Base-by-base conservation (phyloP, 31 red algal species). In the Endocladia muricata region DNA sequence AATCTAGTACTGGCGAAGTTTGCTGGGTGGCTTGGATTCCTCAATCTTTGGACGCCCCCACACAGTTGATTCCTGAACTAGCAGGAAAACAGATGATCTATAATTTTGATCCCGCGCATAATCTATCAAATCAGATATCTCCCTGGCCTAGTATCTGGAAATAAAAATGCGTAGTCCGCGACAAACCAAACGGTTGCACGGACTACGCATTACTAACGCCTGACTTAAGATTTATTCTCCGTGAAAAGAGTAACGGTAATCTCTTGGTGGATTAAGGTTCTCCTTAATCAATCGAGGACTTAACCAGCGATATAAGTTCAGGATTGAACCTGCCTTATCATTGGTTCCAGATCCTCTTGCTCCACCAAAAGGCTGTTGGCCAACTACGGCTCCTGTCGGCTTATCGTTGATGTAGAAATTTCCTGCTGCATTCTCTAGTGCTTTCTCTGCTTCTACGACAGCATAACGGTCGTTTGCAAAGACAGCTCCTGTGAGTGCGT, bases 361-460 rank as follows among this genome's bases (percentile, higher is more conserved):
- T 26, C 89, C 89, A 23, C 89, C 89, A 74, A 93, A 93, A 0
- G 89, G 89, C 60, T 93, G 89, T 59, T 93, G 89, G 5, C 75
- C 86, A 21, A 93, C 89, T 34, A 93, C 84, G 13, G 79, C 49
- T 32, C 89, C 89, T 2, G 89, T 93, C 25, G 40, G 81, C 52
- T 93, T 81, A 43, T 88, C 86, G 36, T 93, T 93, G 86, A 93
- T 86, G 61, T 93, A 93, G 55, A 93, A 76, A 69, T 93, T 93
- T 13, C 89, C 89, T n/a, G 89, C 89, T 17, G 76, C 67, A 37
- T 90, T 42, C 23, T 77, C 54, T 23, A 93, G 63, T 25, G 23
- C 29, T 19, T 86, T 61, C 13, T 51, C 30, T 22, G 78, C 62
- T 35, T 17, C 25, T 0, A 51, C 37, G 30, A 90, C 41, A 2